These are phyloP conservation scores for Paratinospora sagittata DNA, from an alignment of 164 flowering plant species.

Conservation along the genomic window DNA sequence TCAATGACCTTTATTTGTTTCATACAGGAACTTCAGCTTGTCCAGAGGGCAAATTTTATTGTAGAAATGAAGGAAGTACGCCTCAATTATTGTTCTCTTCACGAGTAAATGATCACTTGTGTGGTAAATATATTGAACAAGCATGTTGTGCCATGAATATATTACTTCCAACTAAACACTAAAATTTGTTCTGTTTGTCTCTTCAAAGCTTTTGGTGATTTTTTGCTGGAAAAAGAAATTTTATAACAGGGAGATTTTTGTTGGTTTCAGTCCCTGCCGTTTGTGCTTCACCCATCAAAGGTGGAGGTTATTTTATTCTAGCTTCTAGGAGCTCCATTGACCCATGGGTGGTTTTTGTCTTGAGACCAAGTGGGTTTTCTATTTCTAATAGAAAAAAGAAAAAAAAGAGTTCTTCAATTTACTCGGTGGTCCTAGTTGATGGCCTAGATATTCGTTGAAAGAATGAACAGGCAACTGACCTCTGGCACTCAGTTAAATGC, in stretches of 20 bases:
- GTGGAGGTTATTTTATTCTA: too few relatives aligned
- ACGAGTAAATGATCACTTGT: constrained; percentile 70
- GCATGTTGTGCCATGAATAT: not conserved
- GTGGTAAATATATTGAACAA: constrained; percentile 46
- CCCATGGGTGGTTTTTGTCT: not conserved
- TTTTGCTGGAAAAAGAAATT: not conserved
- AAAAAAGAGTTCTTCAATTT: not conserved
- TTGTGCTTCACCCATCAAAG: not conserved
- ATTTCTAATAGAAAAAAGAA: not conserved
- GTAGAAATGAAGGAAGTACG: constrained; percentile 67
- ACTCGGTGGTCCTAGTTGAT: not conserved
- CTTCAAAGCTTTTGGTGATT: not conserved
- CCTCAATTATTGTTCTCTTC: constrained; percentile 73
- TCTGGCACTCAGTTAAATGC: not conserved
- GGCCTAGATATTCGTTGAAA: not conserved
- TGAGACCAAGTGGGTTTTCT: not conserved
- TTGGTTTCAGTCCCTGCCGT: not conserved
- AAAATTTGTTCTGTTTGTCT: not conserved
- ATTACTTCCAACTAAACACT: not conserved
- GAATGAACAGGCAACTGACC: not conserved
- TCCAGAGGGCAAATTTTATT: constrained; percentile 73
- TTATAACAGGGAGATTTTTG: not conserved
- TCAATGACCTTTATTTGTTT: not conserved
- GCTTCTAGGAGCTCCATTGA: not conserved
- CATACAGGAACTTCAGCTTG: constrained; percentile 86